Base-by-base conservation (phyloP, 176 grass and related monocot species). In the Zoysia japonica region DNA sequence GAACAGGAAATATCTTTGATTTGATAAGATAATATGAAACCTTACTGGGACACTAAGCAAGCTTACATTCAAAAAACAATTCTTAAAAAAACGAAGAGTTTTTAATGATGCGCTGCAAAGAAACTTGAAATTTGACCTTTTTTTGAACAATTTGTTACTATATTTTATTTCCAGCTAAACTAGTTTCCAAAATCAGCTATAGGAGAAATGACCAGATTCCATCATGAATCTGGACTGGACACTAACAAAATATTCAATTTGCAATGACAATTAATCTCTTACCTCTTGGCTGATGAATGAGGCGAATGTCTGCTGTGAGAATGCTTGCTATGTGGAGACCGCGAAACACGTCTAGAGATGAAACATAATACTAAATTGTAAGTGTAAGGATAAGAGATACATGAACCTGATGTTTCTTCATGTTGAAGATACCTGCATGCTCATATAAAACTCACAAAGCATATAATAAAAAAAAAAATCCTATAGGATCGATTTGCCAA, bases 291-390 rank as follows among this genome's bases (percentile, higher is more conserved):
- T 67, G 83, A 91, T 86, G 88, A 88, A 86, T 94, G 87, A 83
- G 92, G 91, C 37, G 88, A 94, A 94, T 91, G 88, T 86, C 88
- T 94, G 83, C 76, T 80, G 86, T 94, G 92, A 86, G 88, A 88
- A 85, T 94, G 92, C 88, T 94, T 94, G 88, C 92, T 94, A 91
- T 82, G 79, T 91, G 92, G 92, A 91, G 92, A 91, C 88, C 86
- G 88, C 88, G 83, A 94, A 91, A 91, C 74, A 86, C 89, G 92
- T 94, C 92, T 94, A 91, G 92, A 94, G 89, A 91, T 94, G 75
- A 91, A 88, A 94, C 72, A 91, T 94, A 87, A 86, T 88, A 67
- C 89, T 90, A 83, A 81, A 82, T 74, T 77, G 92, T 91, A 91
- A 94, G 92, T 93, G 70, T 12, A 87, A 89, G 68, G 75, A 84